Evolutionary conservation across 139 green algal species (phyloP), one percentile per base, ranked within the genome.

Genomic region (Pycnococcus provasolii): DNA sequence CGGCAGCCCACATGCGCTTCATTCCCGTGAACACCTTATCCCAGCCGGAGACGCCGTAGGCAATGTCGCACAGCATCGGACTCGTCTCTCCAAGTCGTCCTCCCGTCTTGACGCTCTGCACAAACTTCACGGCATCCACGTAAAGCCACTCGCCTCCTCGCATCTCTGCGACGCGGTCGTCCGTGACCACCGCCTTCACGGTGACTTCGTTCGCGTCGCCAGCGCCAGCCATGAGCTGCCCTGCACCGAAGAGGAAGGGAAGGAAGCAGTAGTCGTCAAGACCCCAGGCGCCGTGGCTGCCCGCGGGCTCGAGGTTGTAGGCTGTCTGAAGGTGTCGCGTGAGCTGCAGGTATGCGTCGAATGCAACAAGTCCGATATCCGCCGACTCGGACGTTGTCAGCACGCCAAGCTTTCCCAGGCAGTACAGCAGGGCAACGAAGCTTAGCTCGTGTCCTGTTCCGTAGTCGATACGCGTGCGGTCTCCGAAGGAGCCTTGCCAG

Each of bases 201-300:
- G 60, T 82, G 68, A 79, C 81, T 15, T 92, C 92, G 51, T 73
- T 68, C 39, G 97, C 81, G 61, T 83, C 68, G 45, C 83, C 77
- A 75, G 97, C 87, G 26, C 67, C 80, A 0, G 26, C 26, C 26
- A 86, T 46, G 50, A 96, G 80, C 82, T 95, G 88, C 7, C 78
- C 66, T 0, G 83, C 77, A 9, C 91, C 91, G 80, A 87, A 96
- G 0, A 96, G 48, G 75, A 97, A 98, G 9, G 92, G 91, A 62
- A 98, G 79, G 74, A 97, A 95, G 53, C 95, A 87, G 83, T 98
- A 98, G 79, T 98, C 92, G 68, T 98, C 92, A 65, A 98, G 79
- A 1, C 92, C 92, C 92, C 92, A 98, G 53, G 96, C 90, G 37
- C 92, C 92, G 72, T 96, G 91, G 7, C 81, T 91, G 1, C 92